Percentiles rank a stretch among this genome's conserved stretches.
Conservation (phyloP, 2,329 filamentous ascomycete species). For the Fusarium ramigenum region DNA sequence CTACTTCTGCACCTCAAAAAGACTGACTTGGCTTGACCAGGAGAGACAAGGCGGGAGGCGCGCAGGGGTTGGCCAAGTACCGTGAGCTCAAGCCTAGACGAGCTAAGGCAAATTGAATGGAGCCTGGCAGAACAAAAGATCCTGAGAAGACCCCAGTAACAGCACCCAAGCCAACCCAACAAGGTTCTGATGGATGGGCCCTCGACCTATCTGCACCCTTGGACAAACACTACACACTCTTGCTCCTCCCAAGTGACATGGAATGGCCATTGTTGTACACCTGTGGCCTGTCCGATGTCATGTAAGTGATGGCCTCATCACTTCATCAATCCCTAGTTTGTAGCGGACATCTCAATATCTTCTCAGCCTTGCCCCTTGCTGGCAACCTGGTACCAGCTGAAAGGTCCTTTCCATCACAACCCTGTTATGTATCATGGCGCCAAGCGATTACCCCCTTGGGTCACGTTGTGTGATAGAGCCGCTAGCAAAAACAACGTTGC, state of each 20-base stretch:
- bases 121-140: slow-evolving; percentile 32
- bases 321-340: slow-evolving; percentile 9
- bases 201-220: not conserved
- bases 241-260: not conserved
- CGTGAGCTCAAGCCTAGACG: slow-evolving; percentile 20
- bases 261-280: not conserved
- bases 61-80: slow-evolving; percentile 36
- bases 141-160: slow-evolving; percentile 15
- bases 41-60: slow-evolving; percentile 31
- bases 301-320: not conserved
- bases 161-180: slow-evolving; percentile 5
- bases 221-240: not conserved
- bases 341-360: not conserved
- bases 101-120: slow-evolving; percentile 24
- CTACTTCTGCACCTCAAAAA: slow-evolving; percentile 22
- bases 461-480: slow-evolving; percentile 16
- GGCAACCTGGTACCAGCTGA: slow-evolving; percentile 4
- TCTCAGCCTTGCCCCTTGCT: not conserved
- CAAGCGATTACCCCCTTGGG: slow-evolving; percentile 13
- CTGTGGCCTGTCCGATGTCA: not conserved
- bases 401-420: slow-evolving; percentile 2
- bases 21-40: slow-evolving; percentile 14
- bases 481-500: slow-evolving; percentile 35
- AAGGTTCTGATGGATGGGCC: slow-evolving; percentile 14
- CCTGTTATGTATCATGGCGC: slow-evolving; percentile 16